These are phyloP conservation scores for Diaporthe velutina DNA, from an alignment of 2,329 filamentous ascomycete species.

Conservation along the genomic window DNA sequence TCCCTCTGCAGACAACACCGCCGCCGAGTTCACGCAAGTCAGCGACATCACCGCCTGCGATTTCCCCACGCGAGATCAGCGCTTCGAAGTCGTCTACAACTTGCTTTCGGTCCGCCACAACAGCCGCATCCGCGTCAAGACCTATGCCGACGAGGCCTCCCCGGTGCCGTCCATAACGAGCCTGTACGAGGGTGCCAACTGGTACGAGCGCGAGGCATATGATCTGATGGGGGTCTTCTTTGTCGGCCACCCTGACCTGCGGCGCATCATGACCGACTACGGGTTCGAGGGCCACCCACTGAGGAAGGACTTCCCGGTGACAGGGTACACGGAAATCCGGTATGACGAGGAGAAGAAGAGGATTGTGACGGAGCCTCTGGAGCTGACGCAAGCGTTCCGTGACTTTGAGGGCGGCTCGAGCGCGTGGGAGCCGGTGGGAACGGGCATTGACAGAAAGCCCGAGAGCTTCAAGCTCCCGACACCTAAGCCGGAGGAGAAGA, in stretches of 20 bases:
- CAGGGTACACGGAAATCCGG: conserved; percentile 96
- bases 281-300: conserved; percentile 98
- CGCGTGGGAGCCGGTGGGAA: conserved; percentile 74
- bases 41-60: conserved; percentile 95
- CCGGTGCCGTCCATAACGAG: conserved; percentile 90
- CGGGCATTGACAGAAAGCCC: conserved; percentile 83
- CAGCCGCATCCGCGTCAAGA: conserved; percentile 96
- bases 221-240: conserved; percentile 99
- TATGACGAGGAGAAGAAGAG: conserved; percentile 99
- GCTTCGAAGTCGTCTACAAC: conserved; percentile 99
- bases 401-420: conserved; percentile 94
- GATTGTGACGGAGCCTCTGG: conserved; percentile 96
- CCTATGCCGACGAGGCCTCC: conserved; percentile 95
- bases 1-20: conserved; percentile 80
- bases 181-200: conserved; percentile 95
- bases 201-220: conserved; percentile 98
- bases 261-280: conserved; percentile 99
- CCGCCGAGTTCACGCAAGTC: conserved; percentile 95
- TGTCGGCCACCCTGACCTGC: conserved; percentile 91
- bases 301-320: conserved; percentile 97
- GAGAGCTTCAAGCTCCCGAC: conserved; percentile 94
- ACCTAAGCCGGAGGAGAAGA: conserved; percentile 93
- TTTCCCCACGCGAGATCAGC: conserved; percentile 93
- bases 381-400: conserved; percentile 97
- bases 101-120: conserved; percentile 96